Evolutionary conservation across 106 monocot genomes (phyloP).

Genomic region (Apostasia ramifera): DNA sequence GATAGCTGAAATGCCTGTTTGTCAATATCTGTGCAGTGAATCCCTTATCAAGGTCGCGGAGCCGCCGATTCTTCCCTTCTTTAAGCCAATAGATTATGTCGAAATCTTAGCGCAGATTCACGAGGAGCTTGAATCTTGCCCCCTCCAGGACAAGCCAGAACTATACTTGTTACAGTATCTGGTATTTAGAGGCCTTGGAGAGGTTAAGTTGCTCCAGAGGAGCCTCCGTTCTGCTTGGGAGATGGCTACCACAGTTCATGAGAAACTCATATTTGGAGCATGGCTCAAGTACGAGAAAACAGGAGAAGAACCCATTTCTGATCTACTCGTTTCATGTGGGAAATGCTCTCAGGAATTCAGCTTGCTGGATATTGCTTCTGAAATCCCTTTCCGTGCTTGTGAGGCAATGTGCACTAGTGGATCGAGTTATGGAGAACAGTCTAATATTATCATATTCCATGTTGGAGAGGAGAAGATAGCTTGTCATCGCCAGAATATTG

Average conservation of each 20-base stretch:
- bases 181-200: conserved; percentile 83
- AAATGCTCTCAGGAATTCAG: conserved; percentile 66
- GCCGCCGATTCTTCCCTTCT: conserved; percentile 64
- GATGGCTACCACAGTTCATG: conserved; percentile 49
- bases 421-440: conserved; percentile 10
- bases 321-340: conserved; percentile 78
- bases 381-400: conserved; percentile 21
- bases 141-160: conserved; percentile 42
- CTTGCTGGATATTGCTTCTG: conserved; percentile 50
- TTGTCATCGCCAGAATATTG: conserved; percentile 72
- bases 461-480: conserved; percentile 56
- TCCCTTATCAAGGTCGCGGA: conserved; percentile 86
- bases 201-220: conserved; percentile 78
- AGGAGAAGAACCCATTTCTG: conserved; percentile 73
- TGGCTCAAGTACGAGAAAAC: conserved; percentile 92
- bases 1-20: not conserved
- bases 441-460: conserved; percentile 43
- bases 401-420: conserved; percentile 7
- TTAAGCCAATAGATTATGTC: conserved; percentile 92
- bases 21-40: conserved; percentile 36
- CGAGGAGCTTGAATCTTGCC: conserved; percentile 77
- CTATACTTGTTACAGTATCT: conserved; percentile 86
- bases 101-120: conserved; percentile 82
- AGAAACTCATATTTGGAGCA: conserved; percentile 76
- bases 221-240: conserved; percentile 81